A percentile compares a stretch with the other conserved stretches of the same genome.
phyloP scores from a whole-genome alignment of 805 yeast species.

The Candida coquimbonensis region DNA sequence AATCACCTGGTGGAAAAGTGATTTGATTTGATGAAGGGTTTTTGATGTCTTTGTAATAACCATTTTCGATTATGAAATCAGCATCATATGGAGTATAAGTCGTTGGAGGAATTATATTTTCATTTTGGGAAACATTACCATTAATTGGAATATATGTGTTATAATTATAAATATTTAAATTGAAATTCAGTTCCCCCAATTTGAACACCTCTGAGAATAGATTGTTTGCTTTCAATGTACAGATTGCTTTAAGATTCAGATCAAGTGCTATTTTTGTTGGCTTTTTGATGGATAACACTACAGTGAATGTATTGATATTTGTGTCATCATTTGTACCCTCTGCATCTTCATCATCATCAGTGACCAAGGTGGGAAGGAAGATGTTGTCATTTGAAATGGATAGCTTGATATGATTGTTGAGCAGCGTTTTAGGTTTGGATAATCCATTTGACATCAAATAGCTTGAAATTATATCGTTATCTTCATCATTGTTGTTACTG shows the following conservation, averaged over 20 bases:
- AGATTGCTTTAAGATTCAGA: constrained; percentile 4
- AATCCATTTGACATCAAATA: constrained; percentile 4
- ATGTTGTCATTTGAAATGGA: constrained; percentile 4
- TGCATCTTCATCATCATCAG: constrained; percentile 7
- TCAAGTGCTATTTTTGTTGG: constrained; percentile 7
- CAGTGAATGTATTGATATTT: constrained; percentile 5
- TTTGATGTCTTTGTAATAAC: constrained; percentile 2
- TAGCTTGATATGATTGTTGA: constrained; percentile 1
- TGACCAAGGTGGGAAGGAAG: constrained; percentile 5
- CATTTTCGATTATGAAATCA: constrained; percentile 1
- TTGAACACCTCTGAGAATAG: constrained; percentile 1
- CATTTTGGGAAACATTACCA: background rate
- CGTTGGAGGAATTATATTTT: background rate
- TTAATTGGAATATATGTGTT: constrained; percentile 4
- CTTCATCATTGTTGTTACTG: background rate
- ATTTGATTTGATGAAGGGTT: background rate
- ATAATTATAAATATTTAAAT: constrained; percentile 4
- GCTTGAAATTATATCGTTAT: background rate
- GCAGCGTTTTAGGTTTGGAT: background rate
- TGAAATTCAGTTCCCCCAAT: constrained; percentile 4
- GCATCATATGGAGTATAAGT: background rate
- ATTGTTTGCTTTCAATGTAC: background rate
- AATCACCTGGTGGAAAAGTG: constrained; percentile 53
- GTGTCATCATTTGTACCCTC: background rate
- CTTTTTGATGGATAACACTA: constrained; percentile 3